Percentiles rank a stretch among this genome's conserved stretches.
phyloP scores from a whole-genome alignment of 208 protist species.

The Trichomonas vaginalis region DNA sequence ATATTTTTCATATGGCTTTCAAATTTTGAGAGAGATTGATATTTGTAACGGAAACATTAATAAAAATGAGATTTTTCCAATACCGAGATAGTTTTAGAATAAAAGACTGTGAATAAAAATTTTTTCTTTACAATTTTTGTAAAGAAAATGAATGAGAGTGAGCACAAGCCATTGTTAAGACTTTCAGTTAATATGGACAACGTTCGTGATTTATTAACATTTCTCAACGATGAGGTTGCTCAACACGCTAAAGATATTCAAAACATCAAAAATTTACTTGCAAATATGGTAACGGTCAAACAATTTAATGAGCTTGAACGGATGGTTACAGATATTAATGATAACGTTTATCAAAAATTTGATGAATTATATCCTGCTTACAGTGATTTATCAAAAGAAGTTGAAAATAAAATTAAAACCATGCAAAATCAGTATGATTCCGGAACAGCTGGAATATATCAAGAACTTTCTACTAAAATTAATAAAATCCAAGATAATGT shows the following conservation, averaged over 20 bases:
- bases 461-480: background rate
- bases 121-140: no score
- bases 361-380: background rate
- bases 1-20: no score
- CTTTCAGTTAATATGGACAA: background rate
- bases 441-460: background rate
- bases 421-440: background rate
- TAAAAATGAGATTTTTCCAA: no score
- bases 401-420: background rate
- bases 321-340: background rate
- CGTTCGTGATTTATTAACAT: background rate
- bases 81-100: no score
- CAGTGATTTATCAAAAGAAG: background rate
- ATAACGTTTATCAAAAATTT: background rate
- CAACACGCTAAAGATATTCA: background rate
- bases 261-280: background rate
- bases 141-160: background rate
- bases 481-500: background rate
- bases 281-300: background rate
- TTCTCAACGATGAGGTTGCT: background rate
- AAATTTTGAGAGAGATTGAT: no score
- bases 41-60: no score
- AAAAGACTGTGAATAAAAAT: no score
- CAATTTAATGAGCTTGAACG: background rate
- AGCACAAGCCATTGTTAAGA: background rate